These are phyloP conservation scores for Pharnaceum exiguum DNA, from an alignment of 148 eudicot genomes.

Conservation along the genomic window DNA sequence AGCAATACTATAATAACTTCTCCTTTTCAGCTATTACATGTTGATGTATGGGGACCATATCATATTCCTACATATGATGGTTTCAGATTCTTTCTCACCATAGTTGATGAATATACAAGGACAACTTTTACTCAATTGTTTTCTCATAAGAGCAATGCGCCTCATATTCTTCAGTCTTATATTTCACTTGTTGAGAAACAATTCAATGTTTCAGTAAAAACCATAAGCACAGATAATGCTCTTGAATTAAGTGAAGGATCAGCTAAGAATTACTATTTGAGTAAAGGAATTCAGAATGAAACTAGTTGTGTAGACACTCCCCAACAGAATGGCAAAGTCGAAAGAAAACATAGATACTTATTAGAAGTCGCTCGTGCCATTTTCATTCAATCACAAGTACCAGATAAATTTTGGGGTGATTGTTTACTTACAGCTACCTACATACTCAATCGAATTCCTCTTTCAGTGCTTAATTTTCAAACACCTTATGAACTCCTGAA, in stretches of 20 bases:
- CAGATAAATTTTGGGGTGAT: background rate
- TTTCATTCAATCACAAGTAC: background rate
- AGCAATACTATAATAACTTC: background rate
- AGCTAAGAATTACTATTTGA: background rate
- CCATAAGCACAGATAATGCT: slow-evolving; percentile 14
- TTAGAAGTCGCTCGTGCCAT: background rate
- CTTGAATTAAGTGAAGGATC: background rate
- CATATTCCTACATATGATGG: background rate
- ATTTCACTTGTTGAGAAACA: background rate
- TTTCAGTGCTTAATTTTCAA: background rate
- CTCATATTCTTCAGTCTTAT: background rate
- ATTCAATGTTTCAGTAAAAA: background rate
- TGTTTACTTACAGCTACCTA: background rate
- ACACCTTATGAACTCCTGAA: background rate
- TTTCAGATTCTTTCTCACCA: background rate
- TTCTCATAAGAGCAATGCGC: background rate
- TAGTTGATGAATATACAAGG: slow-evolving; percentile 15
- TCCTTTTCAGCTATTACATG: background rate
- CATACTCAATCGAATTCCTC: background rate
- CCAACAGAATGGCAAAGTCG: slow-evolving; percentile 5
- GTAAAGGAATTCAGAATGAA: background rate
- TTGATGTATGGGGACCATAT: slow-evolving; percentile 18
- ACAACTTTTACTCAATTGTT: slow-evolving; percentile 11
- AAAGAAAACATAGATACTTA: slow-evolving; percentile 8
- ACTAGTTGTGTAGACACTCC: background rate